A percentile compares a stretch with the other conserved stretches of the same genome.
Conservation (phyloP, 2,329 filamentous ascomycete species). For the Rhexocercosporidium sp. region DNA sequence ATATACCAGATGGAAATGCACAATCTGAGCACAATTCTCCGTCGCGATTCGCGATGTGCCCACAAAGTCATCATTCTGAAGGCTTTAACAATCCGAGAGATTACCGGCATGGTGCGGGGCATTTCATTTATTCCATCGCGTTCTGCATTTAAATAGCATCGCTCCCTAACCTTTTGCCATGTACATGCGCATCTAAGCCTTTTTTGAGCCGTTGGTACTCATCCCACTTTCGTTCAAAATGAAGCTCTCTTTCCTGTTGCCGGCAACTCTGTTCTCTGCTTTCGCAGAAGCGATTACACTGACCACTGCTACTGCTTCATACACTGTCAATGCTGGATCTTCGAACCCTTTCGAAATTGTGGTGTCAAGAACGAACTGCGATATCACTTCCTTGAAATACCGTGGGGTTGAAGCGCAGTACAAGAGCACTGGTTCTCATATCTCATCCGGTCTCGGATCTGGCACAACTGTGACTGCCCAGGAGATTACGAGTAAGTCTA, state of each 20-base stretch:
- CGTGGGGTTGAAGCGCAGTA: conserved; percentile 65
- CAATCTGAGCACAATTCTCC: background rate
- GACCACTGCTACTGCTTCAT: conserved; percentile 48
- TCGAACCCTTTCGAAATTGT: conserved; percentile 56
- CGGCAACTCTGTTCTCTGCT: conserved; percentile 27
- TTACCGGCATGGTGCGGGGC: background rate
- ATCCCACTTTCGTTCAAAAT: conserved; percentile 6
- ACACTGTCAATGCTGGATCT: conserved; percentile 54
- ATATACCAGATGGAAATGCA: background rate
- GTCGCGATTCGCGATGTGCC: background rate
- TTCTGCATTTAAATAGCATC: background rate
- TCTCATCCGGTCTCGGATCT: conserved; percentile 62
- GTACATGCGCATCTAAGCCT: too few relatives aligned
- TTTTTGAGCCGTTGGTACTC: background rate
- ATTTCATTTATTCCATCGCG: background rate
- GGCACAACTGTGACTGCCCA: conserved; percentile 53
- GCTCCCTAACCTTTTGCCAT: background rate
- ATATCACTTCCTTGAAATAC: conserved; percentile 67
- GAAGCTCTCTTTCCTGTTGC: conserved; percentile 22
- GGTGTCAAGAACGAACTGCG: conserved; percentile 59
- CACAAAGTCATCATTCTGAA: too few relatives aligned
- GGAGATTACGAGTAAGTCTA: conserved; percentile 21
- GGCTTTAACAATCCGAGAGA: background rate
- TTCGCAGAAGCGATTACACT: conserved; percentile 49
- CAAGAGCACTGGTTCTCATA: conserved; percentile 55